Evolutionary conservation across 1,284 basidiomycete genomes (phyloP), one percentile per base, ranked within the genome.

Genomic region (Megacollybia platyphylla): DNA sequence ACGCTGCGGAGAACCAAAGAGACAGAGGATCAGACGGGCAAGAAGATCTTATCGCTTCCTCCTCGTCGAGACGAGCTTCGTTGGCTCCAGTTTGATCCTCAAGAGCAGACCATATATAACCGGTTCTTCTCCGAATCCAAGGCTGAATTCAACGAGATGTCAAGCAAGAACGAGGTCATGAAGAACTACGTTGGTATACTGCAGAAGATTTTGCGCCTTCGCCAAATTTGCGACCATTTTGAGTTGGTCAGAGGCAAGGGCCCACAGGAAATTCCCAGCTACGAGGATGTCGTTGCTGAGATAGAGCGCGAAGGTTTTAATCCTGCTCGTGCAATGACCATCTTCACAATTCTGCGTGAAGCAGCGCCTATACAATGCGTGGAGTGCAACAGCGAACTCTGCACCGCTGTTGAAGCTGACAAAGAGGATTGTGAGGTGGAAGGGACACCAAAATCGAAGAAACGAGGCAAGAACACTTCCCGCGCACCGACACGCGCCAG

Each of bases 181-280:
- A 93, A 93, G 74, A 97, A 97, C 58, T 97, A 97, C 54, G 94
- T 96, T 46, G 91, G 92, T 42, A 96, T 98, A 52, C 63, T 99
- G 50, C 93, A 97, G 65, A 93, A 94, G 68, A 86, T 97, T 44
- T 68, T 97, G 42, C 86, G 90, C 7, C 73, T 99, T 31, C 85
- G 96, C 32, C 92, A 98, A 67, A 97, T 97, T 41, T 98, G 96
- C 64, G 90, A 97, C 57, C 93, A 98, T 62, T 87, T 81, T 51
- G 90, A 93, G 52, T 73, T 99, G 29, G 88, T 97, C 1, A 73
- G 86, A 56, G 79, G 80, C 48, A 90, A 89, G 50, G 73, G 73
- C 44, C 62, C 72, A 36, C 54, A 49, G 30, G 68, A 65, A 41
- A 62, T 67, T 31, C 58, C 63, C 4, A 70, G 68, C 30, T 89